A percentile compares a stretch with the other conserved stretches of the same genome.
These are phyloP conservation scores for Pleomassaria siparia DNA, from an alignment of 2,329 filamentous ascomycete species.

Conservation along the genomic window DNA sequence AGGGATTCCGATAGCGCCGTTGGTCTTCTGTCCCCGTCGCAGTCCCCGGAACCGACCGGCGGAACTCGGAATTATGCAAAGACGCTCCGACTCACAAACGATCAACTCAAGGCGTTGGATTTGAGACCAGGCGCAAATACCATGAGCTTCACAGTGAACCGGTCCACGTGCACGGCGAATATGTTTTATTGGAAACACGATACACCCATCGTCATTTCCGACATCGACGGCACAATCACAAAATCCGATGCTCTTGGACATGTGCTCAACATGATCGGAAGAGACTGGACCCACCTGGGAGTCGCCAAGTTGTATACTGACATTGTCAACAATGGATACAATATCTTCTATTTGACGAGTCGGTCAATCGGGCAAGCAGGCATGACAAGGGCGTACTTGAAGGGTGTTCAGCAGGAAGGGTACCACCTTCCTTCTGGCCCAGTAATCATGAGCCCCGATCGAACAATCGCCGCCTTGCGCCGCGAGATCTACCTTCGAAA, in stretches of 20 bases:
- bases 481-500: slow-evolving; percentile 94
- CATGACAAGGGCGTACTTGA: slow-evolving; percentile 83
- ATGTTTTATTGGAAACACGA: slow-evolving; percentile 95
- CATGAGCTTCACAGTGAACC: slow-evolving; percentile 96
- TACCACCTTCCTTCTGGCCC: slow-evolving; percentile 86
- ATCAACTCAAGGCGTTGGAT: slow-evolving; percentile 84
- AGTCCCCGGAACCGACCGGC: slow-evolving; percentile 57
- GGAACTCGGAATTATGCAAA: slow-evolving; percentile 91
- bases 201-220: slow-evolving; percentile 92
- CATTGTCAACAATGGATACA: slow-evolving; percentile 93
- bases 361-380: slow-evolving; percentile 93
- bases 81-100: slow-evolving; percentile 89
- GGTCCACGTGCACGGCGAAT: slow-evolving; percentile 84
- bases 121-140: slow-evolving; percentile 84
- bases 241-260: slow-evolving; percentile 95
- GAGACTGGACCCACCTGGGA: slow-evolving; percentile 96
- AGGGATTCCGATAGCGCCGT: slow-evolving; percentile 72
- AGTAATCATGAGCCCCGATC: slow-evolving; percentile 91
- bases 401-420: slow-evolving; percentile 84
- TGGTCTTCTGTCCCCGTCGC: slow-evolving; percentile 62
- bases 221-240: slow-evolving; percentile 98
- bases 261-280: slow-evolving; percentile 92
- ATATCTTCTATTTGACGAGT: slow-evolving; percentile 96
- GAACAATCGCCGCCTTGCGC: slow-evolving; percentile 88
- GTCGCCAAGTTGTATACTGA: slow-evolving; percentile 98